Percentiles rank a stretch among this genome's conserved stretches.
phyloP scores from a whole-genome alignment of 2,329 filamentous ascomycete genomes.

The Cercospora janseana region DNA sequence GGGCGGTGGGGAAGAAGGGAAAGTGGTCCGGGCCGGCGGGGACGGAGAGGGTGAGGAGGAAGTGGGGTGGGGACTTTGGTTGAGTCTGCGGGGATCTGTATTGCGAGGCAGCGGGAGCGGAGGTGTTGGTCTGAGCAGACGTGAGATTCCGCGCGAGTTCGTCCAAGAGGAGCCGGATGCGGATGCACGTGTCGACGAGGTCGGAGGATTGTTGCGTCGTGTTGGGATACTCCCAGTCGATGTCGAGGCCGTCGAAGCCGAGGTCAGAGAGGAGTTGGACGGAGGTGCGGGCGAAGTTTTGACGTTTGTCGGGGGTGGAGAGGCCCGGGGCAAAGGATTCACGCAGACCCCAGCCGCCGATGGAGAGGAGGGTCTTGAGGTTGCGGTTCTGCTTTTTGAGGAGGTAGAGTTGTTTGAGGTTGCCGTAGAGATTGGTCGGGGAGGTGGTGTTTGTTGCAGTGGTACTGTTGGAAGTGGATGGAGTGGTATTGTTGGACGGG shows the following conservation, averaged over 20 bases:
- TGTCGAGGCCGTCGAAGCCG: slow-evolving; percentile 62
- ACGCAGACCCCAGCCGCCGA: slow-evolving; percentile 79
- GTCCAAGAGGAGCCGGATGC: too few relatives aligned
- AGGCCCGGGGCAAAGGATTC: slow-evolving; percentile 71
- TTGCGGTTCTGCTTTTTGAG: slow-evolving; percentile 73
- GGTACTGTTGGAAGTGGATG: too few relatives aligned
- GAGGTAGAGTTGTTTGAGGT: slow-evolving; percentile 70
- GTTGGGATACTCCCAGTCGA: slow-evolving; percentile 50
- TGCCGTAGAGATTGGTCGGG: slow-evolving; percentile 58
- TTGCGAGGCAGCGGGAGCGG: too few relatives aligned
- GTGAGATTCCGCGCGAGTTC: too few relatives aligned
- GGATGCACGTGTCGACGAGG: slow-evolving; percentile 33
- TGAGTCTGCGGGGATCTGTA: slow-evolving; percentile 24
- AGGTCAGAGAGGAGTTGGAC: slow-evolving; percentile 74
- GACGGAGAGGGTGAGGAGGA: slow-evolving; percentile 45
- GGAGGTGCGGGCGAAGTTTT: slow-evolving; percentile 65
- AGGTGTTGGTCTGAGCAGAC: too few relatives aligned
- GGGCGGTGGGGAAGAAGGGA: slow-evolving; percentile 40
- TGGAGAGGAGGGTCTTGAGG: slow-evolving; percentile 74
- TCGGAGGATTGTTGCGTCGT: slow-evolving; percentile 41
- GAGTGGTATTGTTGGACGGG: too few relatives aligned
- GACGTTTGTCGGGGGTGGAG: slow-evolving; percentile 59
- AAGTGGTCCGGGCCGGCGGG: slow-evolving; percentile 45
- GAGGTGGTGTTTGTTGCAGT: slow-evolving; percentile 47
- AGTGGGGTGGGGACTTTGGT: too few relatives aligned